Evolutionary conservation across 495 filamentous ascomycete species (phyloP).

Genomic region (Neurospora sp.): DNA sequence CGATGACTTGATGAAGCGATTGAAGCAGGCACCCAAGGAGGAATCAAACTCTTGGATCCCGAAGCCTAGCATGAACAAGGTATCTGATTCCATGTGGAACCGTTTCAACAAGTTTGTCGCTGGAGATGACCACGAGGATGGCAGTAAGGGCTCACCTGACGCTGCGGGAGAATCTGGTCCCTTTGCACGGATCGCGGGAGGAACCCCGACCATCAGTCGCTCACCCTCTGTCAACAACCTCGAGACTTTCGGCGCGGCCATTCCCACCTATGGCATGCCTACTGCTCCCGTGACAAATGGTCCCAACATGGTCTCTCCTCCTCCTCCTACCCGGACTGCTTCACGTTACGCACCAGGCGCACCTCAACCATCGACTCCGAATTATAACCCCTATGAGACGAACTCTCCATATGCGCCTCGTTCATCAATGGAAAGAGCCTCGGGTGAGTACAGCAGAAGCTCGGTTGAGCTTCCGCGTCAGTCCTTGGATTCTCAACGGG

Average conservation of each 20-base stretch:
- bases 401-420: constrained; percentile 32
- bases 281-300: constrained; percentile 21
- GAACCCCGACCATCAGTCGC: constrained; percentile 74
- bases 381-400: constrained; percentile 25
- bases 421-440: constrained; percentile 35
- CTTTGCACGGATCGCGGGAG: constrained; percentile 68
- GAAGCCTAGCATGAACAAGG: constrained; percentile 88
- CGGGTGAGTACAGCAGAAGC: constrained; percentile 31
- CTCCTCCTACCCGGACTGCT: constrained; percentile 31
- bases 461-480: constrained; percentile 35
- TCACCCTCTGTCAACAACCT: constrained; percentile 67
- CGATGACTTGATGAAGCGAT: constrained; percentile 72
- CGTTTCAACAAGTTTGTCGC: constrained; percentile 92
- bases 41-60: constrained; percentile 66
- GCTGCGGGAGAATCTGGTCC: constrained; percentile 59
- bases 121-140: constrained; percentile 67
- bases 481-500: constrained; percentile 32
- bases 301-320: constrained; percentile 14
- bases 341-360: constrained; percentile 56
- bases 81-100: constrained; percentile 77
- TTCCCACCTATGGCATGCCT: constrained; percentile 25
- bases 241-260: constrained; percentile 46
- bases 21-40: constrained; percentile 77
- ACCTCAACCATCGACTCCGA: constrained; percentile 18
- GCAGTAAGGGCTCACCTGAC: constrained; percentile 47